Base-by-base conservation (phyloP, 768 basidiomycete species). In the Tricholoma hemisulphureum region DNA sequence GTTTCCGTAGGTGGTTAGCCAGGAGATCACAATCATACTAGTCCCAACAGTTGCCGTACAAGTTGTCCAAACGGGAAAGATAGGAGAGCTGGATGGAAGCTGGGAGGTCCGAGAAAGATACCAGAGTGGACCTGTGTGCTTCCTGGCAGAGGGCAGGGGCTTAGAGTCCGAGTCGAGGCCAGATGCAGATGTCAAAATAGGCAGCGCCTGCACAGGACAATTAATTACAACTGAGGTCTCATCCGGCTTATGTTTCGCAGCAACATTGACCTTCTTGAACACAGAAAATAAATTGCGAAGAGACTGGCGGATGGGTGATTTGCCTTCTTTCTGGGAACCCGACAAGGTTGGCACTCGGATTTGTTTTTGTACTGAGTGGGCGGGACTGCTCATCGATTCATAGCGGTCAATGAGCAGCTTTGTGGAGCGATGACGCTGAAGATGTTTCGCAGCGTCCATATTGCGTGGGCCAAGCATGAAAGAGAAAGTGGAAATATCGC, bases 271-370 rank as follows among this genome's bases (percentile, higher is more conserved):
- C 68, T 83, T 86, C 71, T 79, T 86, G 73, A 88, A 78, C 3
- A 83, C 82, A 5, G 85, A 80, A 43, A 89, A 71, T 28, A 89
- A 67, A 61, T 84, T 88, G 37, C 82, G 79, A 60, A 89, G 72
- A 16, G 87, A 88, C 67, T 82, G 83, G 21, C 86, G 81, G 51
- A 89, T 71, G 2, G 84, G 83, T 4, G 84, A 87, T 65, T 80
- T 85, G 58, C 74, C 77, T 57, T 77, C 79, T 61, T 72, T 69
- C 13, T 64, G 43, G 7, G 45, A 55, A 26, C 65, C 51, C 7
- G 59, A 35, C 45, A 62, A 63, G n/a, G n/a, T n/a, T n/a, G n/a
- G n/a, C 43, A 64, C 4, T 14, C 13, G 51, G 49, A 5, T 28
- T 18, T 16, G 26, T 16, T 48, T 48, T 28, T 16, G 26, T 9